These are phyloP conservation scores for Durio zibethinus DNA, from an alignment of 345 rosid species.

Conservation along the genomic window DNA sequence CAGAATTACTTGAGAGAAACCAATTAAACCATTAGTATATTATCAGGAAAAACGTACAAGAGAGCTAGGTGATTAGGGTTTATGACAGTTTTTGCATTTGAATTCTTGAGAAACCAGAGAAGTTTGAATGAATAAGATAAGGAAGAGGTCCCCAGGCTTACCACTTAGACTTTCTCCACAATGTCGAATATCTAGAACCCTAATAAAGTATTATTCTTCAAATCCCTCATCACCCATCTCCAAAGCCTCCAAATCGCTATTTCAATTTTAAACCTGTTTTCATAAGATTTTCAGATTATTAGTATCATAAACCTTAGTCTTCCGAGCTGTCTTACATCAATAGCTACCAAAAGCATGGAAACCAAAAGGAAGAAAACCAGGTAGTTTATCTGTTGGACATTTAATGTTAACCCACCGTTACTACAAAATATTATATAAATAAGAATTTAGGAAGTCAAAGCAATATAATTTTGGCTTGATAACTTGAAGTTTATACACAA, in stretches of 20 bases:
- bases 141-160: neutral
- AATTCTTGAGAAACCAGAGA: neutral
- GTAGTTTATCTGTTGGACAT: neutral
- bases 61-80: neutral
- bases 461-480: neutral
- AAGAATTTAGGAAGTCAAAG: neutral
- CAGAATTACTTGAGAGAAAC: neutral
- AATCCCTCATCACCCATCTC: neutral
- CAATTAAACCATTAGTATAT: neutral
- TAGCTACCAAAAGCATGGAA: neutral
- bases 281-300: neutral
- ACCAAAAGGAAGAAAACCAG: neutral
- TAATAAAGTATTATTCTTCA: neutral
- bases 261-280: neutral
- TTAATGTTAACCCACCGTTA: neutral
- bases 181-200: neutral
- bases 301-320: neutral
- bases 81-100: neutral
- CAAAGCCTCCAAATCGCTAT: neutral
- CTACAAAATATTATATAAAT: too few species aligned
- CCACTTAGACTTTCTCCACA: neutral
- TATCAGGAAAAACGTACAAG: neutral
- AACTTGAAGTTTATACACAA: neutral
- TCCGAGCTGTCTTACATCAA: neutral
- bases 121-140: neutral